Conservation (phyloP, 129 eudicot genomes). For the Artemisia argyi region DNA sequence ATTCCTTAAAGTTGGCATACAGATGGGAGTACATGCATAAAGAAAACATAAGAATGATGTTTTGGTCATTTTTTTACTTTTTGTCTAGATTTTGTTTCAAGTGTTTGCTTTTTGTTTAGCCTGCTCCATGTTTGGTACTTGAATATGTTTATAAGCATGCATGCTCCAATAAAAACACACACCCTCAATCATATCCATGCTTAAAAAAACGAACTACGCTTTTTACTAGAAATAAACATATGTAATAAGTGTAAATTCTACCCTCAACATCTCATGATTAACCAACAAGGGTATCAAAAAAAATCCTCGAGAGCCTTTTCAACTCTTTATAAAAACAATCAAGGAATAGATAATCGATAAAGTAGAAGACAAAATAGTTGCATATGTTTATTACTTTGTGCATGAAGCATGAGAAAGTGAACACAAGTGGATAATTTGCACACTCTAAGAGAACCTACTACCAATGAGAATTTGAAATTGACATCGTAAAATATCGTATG, state of each 20-base stretch:
- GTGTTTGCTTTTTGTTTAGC: conserved; percentile 30
- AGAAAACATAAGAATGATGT: conserved; percentile 36
- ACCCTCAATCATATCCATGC: conserved; percentile 18
- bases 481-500: no score
- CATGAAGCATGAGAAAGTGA: no score
- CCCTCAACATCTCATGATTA: conserved; percentile 4
- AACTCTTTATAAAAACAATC: no score
- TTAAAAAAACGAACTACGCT: not conserved
- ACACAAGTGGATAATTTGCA: no score
- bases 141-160: conserved; percentile 33
- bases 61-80: conserved; percentile 37
- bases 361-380: not conserved
- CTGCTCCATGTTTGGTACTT: conserved; percentile 33
- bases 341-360: no score
- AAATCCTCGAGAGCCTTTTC: not conserved
- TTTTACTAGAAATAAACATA: conserved; percentile 3
- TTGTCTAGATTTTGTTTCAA: conserved; percentile 33
- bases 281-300: not conserved
- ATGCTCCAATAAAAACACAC: conserved; percentile 24
- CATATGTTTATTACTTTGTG: no score
- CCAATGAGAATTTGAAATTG: no score
- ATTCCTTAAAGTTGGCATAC: conserved; percentile 13
- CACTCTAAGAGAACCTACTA: no score
- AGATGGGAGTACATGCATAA: conserved; percentile 20
- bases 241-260: not conserved